These are phyloP conservation scores for Hygrocybe punicea DNA, from an alignment of 768 basidiomycete genomes.

Conservation along the genomic window DNA sequence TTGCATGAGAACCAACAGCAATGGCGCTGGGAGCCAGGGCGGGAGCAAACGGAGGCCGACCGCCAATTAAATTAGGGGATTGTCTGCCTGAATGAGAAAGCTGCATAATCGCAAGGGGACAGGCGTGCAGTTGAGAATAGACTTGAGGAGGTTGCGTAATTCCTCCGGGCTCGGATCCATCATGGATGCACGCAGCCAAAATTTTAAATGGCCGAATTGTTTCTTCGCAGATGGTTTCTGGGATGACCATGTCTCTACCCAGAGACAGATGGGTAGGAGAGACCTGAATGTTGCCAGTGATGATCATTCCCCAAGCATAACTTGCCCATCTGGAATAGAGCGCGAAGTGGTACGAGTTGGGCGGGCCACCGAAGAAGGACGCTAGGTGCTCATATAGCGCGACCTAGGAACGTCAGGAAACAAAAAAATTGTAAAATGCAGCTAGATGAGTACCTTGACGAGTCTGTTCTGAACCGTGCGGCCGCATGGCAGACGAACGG, in stretches of 20 bases:
- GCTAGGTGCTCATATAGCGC: conserved; percentile 87
- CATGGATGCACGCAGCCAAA: conserved; percentile 53
- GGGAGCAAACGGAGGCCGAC: conserved; percentile 53
- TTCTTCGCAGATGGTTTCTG: too few relatives aligned
- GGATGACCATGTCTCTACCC: conserved; percentile 69
- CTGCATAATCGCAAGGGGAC: conserved; percentile 70
- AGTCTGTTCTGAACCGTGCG: too few relatives aligned
- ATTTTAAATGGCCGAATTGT: conserved; percentile 48
- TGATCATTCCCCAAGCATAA: conserved; percentile 82
- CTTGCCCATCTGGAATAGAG: too few relatives aligned
- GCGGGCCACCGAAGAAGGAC: conserved; percentile 60
- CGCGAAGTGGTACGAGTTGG: conserved; percentile 57
- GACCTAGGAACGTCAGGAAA: too few relatives aligned
- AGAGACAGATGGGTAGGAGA: conserved; percentile 58
- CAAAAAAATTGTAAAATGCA: neutral
- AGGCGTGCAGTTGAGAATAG: neutral
- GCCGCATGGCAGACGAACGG: too few relatives aligned
- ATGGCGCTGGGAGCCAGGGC: conserved; percentile 73
- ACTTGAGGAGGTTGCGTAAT: neutral
- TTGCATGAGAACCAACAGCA: conserved; percentile 38
- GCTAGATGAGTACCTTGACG: too few relatives aligned
- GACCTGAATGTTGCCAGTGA: conserved; percentile 85
- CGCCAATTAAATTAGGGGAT: conserved; percentile 68
- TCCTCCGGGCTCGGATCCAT: conserved; percentile 7
- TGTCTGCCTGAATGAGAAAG: conserved; percentile 83